Conservation (phyloP, 805 yeast genomes). For the Metschnikowia santaceciliae region DNA sequence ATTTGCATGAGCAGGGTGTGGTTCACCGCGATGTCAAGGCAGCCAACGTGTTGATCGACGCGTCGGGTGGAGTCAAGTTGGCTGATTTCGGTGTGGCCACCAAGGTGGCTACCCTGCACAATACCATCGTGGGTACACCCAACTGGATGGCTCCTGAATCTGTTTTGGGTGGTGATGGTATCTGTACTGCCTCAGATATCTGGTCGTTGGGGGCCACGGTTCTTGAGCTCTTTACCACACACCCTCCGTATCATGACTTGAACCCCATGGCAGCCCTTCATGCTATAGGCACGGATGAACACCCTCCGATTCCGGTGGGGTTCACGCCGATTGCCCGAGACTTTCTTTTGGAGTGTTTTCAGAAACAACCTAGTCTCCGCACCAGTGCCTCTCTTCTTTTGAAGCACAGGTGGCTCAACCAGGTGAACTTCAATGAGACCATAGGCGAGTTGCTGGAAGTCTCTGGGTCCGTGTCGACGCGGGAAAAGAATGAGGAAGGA, state of each 20-base stretch:
- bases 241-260: slow-evolving; percentile 80
- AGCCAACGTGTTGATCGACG: slow-evolving; percentile 19
- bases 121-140: slow-evolving; percentile 75
- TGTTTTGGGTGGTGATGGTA: slow-evolving; percentile 72
- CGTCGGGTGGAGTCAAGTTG: slow-evolving; percentile 17
- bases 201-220: slow-evolving; percentile 97
- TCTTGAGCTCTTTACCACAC: slow-evolving; percentile 77
- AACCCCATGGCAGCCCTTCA: slow-evolving; percentile 78
- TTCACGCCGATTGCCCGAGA: slow-evolving; percentile 45
- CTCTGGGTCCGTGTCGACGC: too few relatives aligned
- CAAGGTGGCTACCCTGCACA: slow-evolving; percentile 28
- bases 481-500: too few relatives aligned
- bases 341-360: slow-evolving; percentile 65
- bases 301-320: slow-evolving; percentile 62
- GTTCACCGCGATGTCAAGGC: slow-evolving; percentile 81
- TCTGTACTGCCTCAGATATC: slow-evolving; percentile 83
- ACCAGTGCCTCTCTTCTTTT: slow-evolving; percentile 52
- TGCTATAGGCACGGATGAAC: slow-evolving; percentile 74
- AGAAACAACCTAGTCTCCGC: slow-evolving; percentile 61
- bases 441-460: neutral
- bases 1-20: slow-evolving; percentile 67
- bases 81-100: slow-evolving; percentile 84
- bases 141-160: slow-evolving; percentile 99
- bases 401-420: slow-evolving; percentile 57
- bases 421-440: neutral